Evolutionary conservation across 2,329 filamentous ascomycete genomes (phyloP).

Genomic region (Phoma herbarum): DNA sequence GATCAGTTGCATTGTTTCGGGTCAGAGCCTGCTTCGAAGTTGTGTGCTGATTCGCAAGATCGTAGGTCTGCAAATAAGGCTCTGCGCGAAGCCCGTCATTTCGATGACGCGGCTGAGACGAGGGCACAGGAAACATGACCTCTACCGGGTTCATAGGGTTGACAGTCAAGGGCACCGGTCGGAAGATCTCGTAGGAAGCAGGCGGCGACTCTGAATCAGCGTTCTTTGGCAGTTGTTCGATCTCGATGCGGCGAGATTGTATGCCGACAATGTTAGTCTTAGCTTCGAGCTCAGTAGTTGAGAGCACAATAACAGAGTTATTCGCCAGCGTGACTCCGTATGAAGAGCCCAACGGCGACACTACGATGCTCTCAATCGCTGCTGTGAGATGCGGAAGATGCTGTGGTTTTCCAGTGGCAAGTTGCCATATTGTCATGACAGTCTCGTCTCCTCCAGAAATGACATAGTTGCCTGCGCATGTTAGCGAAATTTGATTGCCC

Average conservation of each 20-base stretch:
- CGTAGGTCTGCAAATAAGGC: constrained; percentile 82
- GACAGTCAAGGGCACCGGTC: constrained; percentile 49
- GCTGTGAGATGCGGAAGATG: constrained; percentile 91
- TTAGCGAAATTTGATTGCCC: constrained; percentile 11
- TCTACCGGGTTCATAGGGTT: constrained; percentile 54
- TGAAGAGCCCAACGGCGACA: constrained; percentile 80
- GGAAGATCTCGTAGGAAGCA: constrained; percentile 33
- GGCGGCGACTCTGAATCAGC: constrained; percentile 31
- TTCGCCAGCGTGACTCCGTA: constrained; percentile 89
- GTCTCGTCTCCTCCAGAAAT: constrained; percentile 93
- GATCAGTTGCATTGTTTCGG: constrained; percentile 83
- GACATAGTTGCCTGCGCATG: constrained; percentile 78
- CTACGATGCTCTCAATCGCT: constrained; percentile 81
- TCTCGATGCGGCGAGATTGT: constrained; percentile 61
- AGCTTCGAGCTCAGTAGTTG: constrained; percentile 87
- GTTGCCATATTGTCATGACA: constrained; percentile 89
- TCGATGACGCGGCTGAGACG: constrained; percentile 56
- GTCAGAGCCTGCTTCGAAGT: constrained; percentile 88
- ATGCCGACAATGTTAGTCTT: constrained; percentile 85
- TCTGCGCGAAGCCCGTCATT: constrained; percentile 51
- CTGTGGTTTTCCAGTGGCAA: constrained; percentile 83
- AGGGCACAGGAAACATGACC: constrained; percentile 60
- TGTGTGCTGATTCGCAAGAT: constrained; percentile 80
- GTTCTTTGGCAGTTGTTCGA: constrained; percentile 38
- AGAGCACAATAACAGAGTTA: constrained; percentile 90